These are phyloP conservation scores for Meyerozyma smithsonii DNA, from an alignment of 1,139 yeast species.

Conservation along the genomic window DNA sequence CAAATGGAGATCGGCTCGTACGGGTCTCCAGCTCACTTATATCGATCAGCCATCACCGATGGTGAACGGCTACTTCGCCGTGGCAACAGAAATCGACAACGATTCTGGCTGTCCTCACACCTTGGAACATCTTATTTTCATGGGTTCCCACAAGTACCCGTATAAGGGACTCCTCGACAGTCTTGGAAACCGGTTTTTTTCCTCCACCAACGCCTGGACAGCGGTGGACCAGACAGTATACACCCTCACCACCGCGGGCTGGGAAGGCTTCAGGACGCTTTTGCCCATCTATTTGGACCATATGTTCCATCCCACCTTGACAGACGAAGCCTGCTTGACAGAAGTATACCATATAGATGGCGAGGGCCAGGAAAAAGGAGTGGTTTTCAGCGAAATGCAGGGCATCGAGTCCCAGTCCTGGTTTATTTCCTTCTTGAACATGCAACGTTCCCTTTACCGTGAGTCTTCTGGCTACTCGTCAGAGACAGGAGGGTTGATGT, in stretches of 20 bases:
- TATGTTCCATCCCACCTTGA: slow-evolving; percentile 74
- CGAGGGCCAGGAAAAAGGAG: slow-evolving; percentile 88
- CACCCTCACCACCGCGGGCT: slow-evolving; percentile 87
- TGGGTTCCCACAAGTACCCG: slow-evolving; percentile 90
- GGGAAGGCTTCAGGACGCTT: slow-evolving; percentile 85
- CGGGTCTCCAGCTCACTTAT: slow-evolving; percentile 78
- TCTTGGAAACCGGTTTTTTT: slow-evolving; percentile 78
- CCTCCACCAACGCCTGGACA: slow-evolving; percentile 96
- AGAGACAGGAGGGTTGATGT: slow-evolving; percentile 90
- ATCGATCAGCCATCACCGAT: slow-evolving; percentile 82
- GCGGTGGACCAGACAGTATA: slow-evolving; percentile 94
- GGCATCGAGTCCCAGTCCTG: slow-evolving; percentile 82
- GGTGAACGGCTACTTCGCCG: slow-evolving; percentile 90
- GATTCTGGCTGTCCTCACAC: slow-evolving; percentile 97
- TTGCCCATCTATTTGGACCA: slow-evolving; percentile 92
- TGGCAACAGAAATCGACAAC: slow-evolving; percentile 83
- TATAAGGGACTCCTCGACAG: slow-evolving; percentile 88
- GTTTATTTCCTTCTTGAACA: slow-evolving; percentile 59
- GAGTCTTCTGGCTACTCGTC: slow-evolving; percentile 75
- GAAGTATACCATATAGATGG: slow-evolving; percentile 96
- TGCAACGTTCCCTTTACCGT: slow-evolving; percentile 59
- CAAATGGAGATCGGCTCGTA: slow-evolving; percentile 69
- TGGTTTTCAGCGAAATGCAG: slow-evolving; percentile 96
- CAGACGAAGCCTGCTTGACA: slow-evolving; percentile 86
- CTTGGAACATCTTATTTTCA: slow-evolving; percentile 85